Evolutionary conservation across 148 eudicot genomes (phyloP).

Genomic region (Pouteria glomerata): DNA sequence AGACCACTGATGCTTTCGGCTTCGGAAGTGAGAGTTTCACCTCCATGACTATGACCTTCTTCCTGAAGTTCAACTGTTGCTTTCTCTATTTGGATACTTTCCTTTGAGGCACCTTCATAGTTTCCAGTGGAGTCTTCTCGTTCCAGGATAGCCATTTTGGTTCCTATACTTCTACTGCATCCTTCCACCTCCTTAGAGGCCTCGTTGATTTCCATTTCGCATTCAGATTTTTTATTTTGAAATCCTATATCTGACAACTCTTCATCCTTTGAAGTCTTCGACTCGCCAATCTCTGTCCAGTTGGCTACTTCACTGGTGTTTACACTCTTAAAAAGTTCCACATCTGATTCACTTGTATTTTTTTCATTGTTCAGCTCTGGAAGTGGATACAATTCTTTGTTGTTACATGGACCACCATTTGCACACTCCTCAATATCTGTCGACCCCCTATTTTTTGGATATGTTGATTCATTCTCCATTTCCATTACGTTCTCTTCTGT

Average conservation of each 20-base stretch:
- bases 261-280: conserved; percentile 7
- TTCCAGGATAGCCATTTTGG: background rate
- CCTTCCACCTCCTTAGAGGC: background rate
- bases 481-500: background rate
- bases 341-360: background rate
- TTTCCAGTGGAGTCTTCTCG: background rate
- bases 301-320: background rate
- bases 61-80: conserved; percentile 1
- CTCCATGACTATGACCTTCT: conserved; percentile 5
- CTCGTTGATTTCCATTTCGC: conserved; percentile 2
- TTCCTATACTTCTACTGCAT: background rate
- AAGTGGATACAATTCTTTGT: background rate
- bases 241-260: background rate
- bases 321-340: background rate
- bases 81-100: conserved; percentile 11
- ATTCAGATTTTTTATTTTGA: background rate
- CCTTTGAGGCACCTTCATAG: conserved; percentile 4
- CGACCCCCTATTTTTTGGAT: background rate
- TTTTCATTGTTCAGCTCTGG: conserved; percentile 2
- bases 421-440: conserved; percentile 4
- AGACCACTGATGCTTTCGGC: background rate
- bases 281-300: background rate
- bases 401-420: background rate
- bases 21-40: background rate
- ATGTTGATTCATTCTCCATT: background rate